These are phyloP conservation scores for Vitellaria paradoxa DNA, from an alignment of 179 eudicot species.

Conservation along the genomic window DNA sequence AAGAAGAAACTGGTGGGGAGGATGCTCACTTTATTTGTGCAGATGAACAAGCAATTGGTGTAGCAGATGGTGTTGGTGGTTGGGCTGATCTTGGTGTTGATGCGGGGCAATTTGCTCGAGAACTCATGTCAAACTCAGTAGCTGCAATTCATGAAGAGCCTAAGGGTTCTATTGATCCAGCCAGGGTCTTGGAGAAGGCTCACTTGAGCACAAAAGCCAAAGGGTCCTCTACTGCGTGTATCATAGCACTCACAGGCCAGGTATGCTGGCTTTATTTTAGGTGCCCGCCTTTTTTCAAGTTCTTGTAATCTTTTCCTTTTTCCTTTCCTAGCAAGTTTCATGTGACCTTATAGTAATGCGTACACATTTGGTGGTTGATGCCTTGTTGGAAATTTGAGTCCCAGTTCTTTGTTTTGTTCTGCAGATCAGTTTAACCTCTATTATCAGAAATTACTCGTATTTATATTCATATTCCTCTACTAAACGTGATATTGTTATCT, in stretches of 20 bases:
- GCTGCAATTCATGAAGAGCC: slow-evolving; percentile 77
- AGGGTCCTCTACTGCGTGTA: slow-evolving; percentile 93
- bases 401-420: background rate
- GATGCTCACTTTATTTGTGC: slow-evolving; percentile 87
- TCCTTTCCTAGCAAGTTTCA: background rate
- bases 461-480: background rate
- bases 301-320: background rate
- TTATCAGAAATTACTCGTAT: background rate
- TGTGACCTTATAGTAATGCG: background rate
- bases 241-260: slow-evolving; percentile 72
- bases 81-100: slow-evolving; percentile 87
- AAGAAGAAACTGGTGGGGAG: slow-evolving; percentile 92
- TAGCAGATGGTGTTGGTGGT: slow-evolving; percentile 96
- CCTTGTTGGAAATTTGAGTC: background rate
- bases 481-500: background rate
- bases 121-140: slow-evolving; percentile 77
- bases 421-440: background rate
- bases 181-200: slow-evolving; percentile 88
- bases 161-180: slow-evolving; percentile 74
- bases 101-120: slow-evolving; percentile 78
- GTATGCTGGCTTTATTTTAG: slow-evolving; percentile 25
- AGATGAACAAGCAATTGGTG: slow-evolving; percentile 81
- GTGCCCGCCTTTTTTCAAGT: background rate
- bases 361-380: background rate
- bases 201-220: slow-evolving; percentile 64